A percentile compares a stretch with the other conserved stretches of the same genome.
Conservation (phyloP, 2,329 filamentous ascomycete species). For the Aspergillus caelatus region DNA sequence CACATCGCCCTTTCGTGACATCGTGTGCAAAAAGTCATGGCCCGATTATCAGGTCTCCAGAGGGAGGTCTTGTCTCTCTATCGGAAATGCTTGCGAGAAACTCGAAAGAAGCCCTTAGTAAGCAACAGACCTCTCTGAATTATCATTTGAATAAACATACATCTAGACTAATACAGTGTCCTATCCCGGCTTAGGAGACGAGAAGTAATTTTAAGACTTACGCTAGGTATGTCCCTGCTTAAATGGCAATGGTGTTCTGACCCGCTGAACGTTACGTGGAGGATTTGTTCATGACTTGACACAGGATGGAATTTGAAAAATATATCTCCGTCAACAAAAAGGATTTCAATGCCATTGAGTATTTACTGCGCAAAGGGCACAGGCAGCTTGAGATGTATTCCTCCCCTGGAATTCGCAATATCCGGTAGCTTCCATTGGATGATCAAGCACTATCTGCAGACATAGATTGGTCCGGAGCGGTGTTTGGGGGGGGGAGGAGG, state of each 20-base stretch:
- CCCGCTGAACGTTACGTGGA: slow-evolving; percentile 4
- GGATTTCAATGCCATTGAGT: slow-evolving; percentile 85
- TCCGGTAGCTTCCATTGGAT: slow-evolving; percentile 43
- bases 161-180: slow-evolving; percentile 2
- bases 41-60: slow-evolving; percentile 79
- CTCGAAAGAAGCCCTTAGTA: slow-evolving; percentile 77
- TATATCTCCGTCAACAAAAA: slow-evolving; percentile 72
- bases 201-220: slow-evolving; percentile 45
- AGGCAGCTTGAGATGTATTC: slow-evolving; percentile 81
- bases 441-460: background rate
- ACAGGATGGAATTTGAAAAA: slow-evolving; percentile 75
- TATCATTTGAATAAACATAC: background rate
- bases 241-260: slow-evolving; percentile 4
- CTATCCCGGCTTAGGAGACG: slow-evolving; percentile 35
- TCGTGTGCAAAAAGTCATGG: slow-evolving; percentile 25
- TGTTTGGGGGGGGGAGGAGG: background rate
- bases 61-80: slow-evolving; percentile 86
- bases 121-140: slow-evolving; percentile 23
- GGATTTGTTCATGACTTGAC: slow-evolving; percentile 15
- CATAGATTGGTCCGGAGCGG: background rate
- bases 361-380: slow-evolving; percentile 76
- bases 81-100: slow-evolving; percentile 79
- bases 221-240: slow-evolving; percentile 39
- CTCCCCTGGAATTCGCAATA: slow-evolving; percentile 78
- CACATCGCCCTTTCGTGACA: background rate